A percentile compares a stretch with the other conserved stretches of the same genome.
phyloP scores from a whole-genome alignment of 2,329 filamentous ascomycete species.

The Cladophialophora chaetospira region DNA sequence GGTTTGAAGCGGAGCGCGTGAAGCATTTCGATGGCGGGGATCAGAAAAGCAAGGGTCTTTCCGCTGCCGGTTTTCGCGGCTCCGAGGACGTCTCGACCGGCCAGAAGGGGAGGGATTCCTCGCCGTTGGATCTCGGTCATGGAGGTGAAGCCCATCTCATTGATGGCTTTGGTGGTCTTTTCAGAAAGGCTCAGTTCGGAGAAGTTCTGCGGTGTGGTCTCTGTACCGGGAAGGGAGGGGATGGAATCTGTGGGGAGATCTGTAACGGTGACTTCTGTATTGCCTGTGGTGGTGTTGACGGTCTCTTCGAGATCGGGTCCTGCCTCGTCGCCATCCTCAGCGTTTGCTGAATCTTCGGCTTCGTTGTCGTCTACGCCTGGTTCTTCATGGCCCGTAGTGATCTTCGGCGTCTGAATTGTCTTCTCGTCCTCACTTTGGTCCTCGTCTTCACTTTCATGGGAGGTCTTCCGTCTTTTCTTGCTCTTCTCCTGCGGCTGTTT shows the following conservation, averaged over 20 bases:
- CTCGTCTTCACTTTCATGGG: slow-evolving; percentile 34
- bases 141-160: slow-evolving; percentile 87
- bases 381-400: neutral
- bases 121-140: slow-evolving; percentile 95
- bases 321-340: slow-evolving; percentile 37
- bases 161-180: slow-evolving; percentile 83
- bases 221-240: slow-evolving; percentile 61
- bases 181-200: slow-evolving; percentile 81
- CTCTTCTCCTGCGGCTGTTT: slow-evolving; percentile 26
- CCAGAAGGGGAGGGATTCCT: slow-evolving; percentile 83
- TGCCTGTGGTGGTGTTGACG: slow-evolving; percentile 31
- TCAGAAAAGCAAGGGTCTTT: slow-evolving; percentile 92
- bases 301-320: slow-evolving; percentile 38
- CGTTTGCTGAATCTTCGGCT: slow-evolving; percentile 40
- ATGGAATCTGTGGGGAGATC: slow-evolving; percentile 56
- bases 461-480: slow-evolving; percentile 45
- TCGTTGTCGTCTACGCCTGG: slow-evolving; percentile 46
- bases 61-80: slow-evolving; percentile 95
- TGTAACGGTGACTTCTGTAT: slow-evolving; percentile 28
- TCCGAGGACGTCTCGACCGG: slow-evolving; percentile 88
- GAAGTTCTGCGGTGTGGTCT: slow-evolving; percentile 69
- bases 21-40: slow-evolving; percentile 92
- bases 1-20: slow-evolving; percentile 90
- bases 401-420: slow-evolving; percentile 30
- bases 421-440: slow-evolving; percentile 5